These are phyloP conservation scores for Lophiostoma macrostomum DNA, from an alignment of 495 filamentous ascomycete genomes.

Conservation along the genomic window DNA sequence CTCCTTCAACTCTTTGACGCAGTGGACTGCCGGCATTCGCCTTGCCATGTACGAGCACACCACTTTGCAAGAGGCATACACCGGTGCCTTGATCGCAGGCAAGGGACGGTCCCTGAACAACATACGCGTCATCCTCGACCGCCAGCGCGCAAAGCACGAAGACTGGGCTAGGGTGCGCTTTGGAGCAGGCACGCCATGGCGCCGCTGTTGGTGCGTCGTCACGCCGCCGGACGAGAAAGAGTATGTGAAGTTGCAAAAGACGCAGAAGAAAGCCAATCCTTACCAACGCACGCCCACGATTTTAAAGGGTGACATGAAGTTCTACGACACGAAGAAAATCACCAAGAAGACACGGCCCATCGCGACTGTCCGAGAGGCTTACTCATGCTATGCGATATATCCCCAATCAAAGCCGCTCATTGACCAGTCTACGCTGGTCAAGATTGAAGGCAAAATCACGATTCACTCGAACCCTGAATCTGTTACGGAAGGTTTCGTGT, in stretches of 20 bases:
- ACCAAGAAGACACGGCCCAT: constrained; percentile 89
- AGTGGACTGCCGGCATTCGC: constrained; percentile 95
- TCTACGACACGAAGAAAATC: constrained; percentile 86
- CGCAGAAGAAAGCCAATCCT: constrained; percentile 76
- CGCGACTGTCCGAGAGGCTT: constrained; percentile 85
- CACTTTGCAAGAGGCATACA: constrained; percentile 93
- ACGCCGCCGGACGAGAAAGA: constrained; percentile 91
- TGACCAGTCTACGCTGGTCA: constrained; percentile 89
- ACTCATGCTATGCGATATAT: constrained; percentile 91
- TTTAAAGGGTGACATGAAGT: constrained; percentile 84
- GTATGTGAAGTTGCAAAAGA: constrained; percentile 74
- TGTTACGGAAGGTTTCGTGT: constrained; percentile 86
- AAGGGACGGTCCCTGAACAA: constrained; percentile 87
- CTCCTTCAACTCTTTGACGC: constrained; percentile 84
- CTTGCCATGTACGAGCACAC: constrained; percentile 93
- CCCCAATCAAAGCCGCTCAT: constrained; percentile 90
- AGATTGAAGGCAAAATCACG: constrained; percentile 87
- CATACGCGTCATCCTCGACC: constrained; percentile 81
- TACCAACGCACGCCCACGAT: constrained; percentile 68
- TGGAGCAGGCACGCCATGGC: constrained; percentile 94
- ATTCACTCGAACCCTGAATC: constrained; percentile 73
- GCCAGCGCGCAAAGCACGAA: constrained; percentile 69
- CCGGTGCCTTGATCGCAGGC: constrained; percentile 89
- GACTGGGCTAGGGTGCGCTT: constrained; percentile 97
- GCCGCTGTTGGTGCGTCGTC: constrained; percentile 93